Evolutionary conservation across 2,329 filamentous ascomycete species (phyloP).

Genomic region (Alternaria solani): DNA sequence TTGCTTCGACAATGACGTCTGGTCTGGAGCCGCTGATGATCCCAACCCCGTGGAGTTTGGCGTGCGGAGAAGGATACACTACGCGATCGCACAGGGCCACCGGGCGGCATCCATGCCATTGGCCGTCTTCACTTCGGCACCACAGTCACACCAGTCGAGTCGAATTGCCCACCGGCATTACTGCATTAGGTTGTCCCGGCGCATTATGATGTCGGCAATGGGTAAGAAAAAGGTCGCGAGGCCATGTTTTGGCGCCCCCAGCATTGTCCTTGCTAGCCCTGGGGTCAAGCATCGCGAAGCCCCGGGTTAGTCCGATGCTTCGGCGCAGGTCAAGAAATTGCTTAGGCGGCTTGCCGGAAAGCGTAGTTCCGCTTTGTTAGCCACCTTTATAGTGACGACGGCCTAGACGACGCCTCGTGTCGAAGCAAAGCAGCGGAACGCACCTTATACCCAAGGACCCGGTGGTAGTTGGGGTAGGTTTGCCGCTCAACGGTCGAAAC

Average conservation of each 20-base stretch:
- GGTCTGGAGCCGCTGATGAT: conserved; percentile 21
- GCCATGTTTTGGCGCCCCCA: conserved; percentile 2
- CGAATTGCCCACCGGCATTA: conserved; percentile 3
- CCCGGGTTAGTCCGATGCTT: conserved; percentile 13
- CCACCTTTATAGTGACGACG: background rate
- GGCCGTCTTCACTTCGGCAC: background rate
- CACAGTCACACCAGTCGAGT: background rate
- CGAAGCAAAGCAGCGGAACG: conserved; percentile 2
- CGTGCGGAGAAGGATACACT: conserved; percentile 24
- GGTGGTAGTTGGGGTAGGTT: background rate
- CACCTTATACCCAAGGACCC: background rate
- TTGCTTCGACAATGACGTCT: conserved; percentile 24
- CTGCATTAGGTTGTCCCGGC: conserved; percentile 5
- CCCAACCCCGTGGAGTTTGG: conserved; percentile 22
- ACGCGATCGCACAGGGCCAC: conserved; percentile 11
- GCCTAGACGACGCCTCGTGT: background rate
- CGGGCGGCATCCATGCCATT: conserved; percentile 5
- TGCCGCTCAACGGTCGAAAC: background rate
- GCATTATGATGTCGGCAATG: conserved; percentile 13
- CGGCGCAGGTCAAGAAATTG: conserved; percentile 6
- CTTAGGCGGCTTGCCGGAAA: conserved; percentile 18
- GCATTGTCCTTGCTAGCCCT: background rate
- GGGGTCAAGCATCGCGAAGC: conserved; percentile 6
- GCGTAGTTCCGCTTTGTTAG: conserved; percentile 7
- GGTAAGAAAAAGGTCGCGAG: conserved; percentile 1